Evolutionary conservation across 306 rosid genomes (phyloP), one percentile per base, ranked within the genome.

Genomic region (Vigna nakashimae): DNA sequence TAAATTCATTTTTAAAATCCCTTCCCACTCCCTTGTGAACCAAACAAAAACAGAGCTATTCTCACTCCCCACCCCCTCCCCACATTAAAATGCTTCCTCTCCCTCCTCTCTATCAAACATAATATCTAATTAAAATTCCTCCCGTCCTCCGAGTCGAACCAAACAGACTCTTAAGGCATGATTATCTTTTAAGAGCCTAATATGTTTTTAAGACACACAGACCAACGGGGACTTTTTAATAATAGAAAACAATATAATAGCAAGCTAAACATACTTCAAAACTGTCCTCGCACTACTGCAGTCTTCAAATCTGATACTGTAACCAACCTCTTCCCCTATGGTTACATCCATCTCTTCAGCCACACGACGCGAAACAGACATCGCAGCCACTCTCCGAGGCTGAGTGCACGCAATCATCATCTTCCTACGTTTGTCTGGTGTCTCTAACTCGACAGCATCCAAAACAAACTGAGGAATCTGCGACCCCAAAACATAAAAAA

Each of bases 331-430:
- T 82, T 93, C 98, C 32, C 98, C 98, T 11, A 91, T 93, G 62
- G 84, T 86, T 57, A 93, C 98, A 56, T 93, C 98, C 98, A 93
- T 93, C 93, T 93, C 98, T 78, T 93, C 97, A 5, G 98, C 98
- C 69, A 93, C 98, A 86, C 98, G 98, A 30, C 93, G 83, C n/a
- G 98, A 93, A 68, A 93, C 98, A 65, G 98, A 93, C 97, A 93
- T 93, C 8, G 97, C 98, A 81, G 98, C 98, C 87, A 93, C 97
- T 63, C 98, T 86, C 49, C 97, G 96, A 51, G 98, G 98, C 71
- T 91, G 97, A 75, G 98, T 93, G 80, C 98, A 93, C 3, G 93
- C 98, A 80, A 91, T 52, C 98, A 92, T 89, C 93, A 90, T 86
- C 84, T 93, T 93, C 86, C 79, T 90, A 9, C 92, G 89, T 76